Evolutionary conservation across 768 basidiomycete species (phyloP).

Genomic region (Trametes maxima): DNA sequence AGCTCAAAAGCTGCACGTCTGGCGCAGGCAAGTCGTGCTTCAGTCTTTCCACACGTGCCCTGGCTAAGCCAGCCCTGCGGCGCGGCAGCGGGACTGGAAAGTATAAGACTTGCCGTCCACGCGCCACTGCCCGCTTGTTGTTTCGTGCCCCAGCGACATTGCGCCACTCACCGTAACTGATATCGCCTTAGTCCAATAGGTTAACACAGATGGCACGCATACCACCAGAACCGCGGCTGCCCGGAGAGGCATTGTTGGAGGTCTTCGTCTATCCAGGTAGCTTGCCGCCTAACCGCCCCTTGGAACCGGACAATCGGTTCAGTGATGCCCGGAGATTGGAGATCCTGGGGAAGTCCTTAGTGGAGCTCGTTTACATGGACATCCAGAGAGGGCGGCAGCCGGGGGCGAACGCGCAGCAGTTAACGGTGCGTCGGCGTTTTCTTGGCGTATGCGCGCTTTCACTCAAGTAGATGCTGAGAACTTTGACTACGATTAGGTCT

Average conservation of each 20-base stretch:
- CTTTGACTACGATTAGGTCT: neutral
- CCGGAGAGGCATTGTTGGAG: conserved; percentile 8
- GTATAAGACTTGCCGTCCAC: neutral
- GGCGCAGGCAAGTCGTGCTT: neutral
- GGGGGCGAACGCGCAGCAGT: neutral
- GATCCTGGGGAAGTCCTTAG: conserved; percentile 1
- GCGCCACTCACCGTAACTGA: neutral
- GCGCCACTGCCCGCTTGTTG: neutral
- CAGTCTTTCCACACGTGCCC: neutral
- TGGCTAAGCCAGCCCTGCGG: neutral
- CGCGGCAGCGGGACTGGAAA: neutral
- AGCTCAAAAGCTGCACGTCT: neutral
- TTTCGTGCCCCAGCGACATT: neutral
- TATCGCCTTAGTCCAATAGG: neutral
- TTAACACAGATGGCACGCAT: neutral
- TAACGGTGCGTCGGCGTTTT: neutral
- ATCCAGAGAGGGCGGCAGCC: neutral
- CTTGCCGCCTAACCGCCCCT: neutral
- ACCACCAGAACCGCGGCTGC: neutral
- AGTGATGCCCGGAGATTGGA: conserved; percentile 4
- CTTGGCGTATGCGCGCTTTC: neutral
- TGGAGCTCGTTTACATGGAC: conserved; percentile 6
- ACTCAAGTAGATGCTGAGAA: neutral
- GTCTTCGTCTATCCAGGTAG: conserved; percentile 4
- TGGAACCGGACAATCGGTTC: conserved; percentile 10